Evolutionary conservation across 2,329 filamentous ascomycete genomes (phyloP), one percentile per base, ranked within the genome.

Genomic region (Exophiala sideris): DNA sequence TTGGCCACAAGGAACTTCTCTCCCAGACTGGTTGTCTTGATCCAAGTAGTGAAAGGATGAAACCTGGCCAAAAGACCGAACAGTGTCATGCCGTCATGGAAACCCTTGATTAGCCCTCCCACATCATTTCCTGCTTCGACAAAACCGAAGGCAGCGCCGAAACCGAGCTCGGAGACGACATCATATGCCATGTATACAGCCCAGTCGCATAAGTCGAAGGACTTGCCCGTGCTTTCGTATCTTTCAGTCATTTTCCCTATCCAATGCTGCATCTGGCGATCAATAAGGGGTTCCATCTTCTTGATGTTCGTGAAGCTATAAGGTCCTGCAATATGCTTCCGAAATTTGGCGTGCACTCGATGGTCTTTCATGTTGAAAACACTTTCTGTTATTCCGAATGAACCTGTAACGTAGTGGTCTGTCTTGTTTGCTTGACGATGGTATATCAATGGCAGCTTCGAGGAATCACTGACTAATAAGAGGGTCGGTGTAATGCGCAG

Each of bases 361-460:
- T 77, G 71, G 42, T 79, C 74, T 55, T 78, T 77, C 74, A 82
- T 82, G 53, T 83, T 82, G 66, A 85, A 82, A 5, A 83, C 61
- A 1, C 73, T 76, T 55, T 83, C 80, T 3, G 71, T 75, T 51
- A 79, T 74, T 12, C 80, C 80, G 59, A 83, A 82, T 20, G 73
- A 78, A 16, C 80, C 80, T 0, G 79, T 79, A 54, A 83, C 79
- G 63, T 84, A 84, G 65, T 82, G 77, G 45, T 79, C 73, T 1
- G 78, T 79, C 63, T 84, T 85, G 67, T 81, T 73, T 4, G 76
- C 79, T 57, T 78, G 71, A 18, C 79, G 76, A 48, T 74, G 71
- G 67, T 84, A 85, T 21, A 85, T 76, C 11, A 75, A 72, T 0
- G 81, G 81, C 2, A 84, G 71, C 62, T 79, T 77, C 1, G 71